Percentiles rank a stretch among this genome's conserved stretches.
Conservation (phyloP, 768 basidiomycete genomes). For the Agrocybe pediades region DNA sequence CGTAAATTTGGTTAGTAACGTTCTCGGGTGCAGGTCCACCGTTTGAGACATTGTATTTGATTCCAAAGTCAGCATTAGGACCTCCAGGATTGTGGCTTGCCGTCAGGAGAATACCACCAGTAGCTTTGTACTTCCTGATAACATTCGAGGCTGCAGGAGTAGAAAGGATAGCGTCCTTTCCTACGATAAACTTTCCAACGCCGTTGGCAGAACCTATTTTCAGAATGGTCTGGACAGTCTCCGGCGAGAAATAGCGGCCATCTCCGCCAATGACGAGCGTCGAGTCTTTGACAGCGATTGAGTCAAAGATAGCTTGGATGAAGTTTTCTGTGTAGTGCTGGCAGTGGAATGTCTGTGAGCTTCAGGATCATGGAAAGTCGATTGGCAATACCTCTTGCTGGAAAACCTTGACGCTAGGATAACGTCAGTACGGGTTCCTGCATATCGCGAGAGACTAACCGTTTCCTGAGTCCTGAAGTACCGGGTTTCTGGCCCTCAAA, state of each 20-base stretch:
- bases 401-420: constrained; percentile 90
- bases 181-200: constrained; percentile 89
- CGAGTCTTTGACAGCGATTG: constrained; percentile 76
- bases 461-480: constrained; percentile 95
- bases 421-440: constrained; percentile 20
- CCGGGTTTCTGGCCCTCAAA: constrained; percentile 97
- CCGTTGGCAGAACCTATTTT: constrained; percentile 94
- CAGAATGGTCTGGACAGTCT: constrained; percentile 88
- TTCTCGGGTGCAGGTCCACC: constrained; percentile 97
- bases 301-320: constrained; percentile 89
- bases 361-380: constrained; percentile 3
- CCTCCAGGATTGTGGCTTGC: constrained; percentile 99
- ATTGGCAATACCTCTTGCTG: constrained; percentile 78
- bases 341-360: constrained; percentile 8
- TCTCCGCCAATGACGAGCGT: constrained; percentile 97
- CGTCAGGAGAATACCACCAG: constrained; percentile 95
- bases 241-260: constrained; percentile 89
- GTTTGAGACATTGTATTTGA: constrained; percentile 98
- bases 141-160: constrained; percentile 97
- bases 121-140: constrained; percentile 94
- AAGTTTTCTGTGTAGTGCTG: constrained; percentile 99
- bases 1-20: constrained; percentile 95
- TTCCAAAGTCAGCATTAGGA: constrained; percentile 97
- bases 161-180: constrained; percentile 89
- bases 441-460: constrained; percentile 46